Percentiles rank a stretch among this genome's conserved stretches.
These are phyloP conservation scores for Herpetospermum pedunculosum DNA, from an alignment of 306 rosid genomes.

Conservation along the genomic window DNA sequence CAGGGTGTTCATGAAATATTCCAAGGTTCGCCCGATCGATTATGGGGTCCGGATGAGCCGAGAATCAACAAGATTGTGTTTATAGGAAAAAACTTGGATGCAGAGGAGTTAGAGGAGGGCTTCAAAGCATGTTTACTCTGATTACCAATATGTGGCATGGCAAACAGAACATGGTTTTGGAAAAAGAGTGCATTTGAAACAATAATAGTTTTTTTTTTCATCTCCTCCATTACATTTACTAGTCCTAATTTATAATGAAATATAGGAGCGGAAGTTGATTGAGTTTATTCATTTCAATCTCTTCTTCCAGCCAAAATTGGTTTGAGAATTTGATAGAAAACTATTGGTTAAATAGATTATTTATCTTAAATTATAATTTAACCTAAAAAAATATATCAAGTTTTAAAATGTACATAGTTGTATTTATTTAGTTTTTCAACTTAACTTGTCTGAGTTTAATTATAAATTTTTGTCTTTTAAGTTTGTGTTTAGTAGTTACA, in stretches of 20 bases:
- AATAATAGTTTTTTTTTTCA: not conserved
- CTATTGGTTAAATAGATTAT: not conserved
- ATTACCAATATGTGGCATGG: slow-evolving; percentile 5
- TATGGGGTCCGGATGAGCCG: slow-evolving; percentile 74
- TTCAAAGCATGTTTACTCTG: slow-evolving; percentile 66
- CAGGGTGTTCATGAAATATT: slow-evolving; percentile 98
- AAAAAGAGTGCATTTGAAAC: not conserved
- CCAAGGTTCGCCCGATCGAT: slow-evolving; percentile 93
- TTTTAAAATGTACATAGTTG: too few species aligned
- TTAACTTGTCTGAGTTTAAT: too few species aligned
- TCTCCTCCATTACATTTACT: not conserved
- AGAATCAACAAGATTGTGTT: slow-evolving; percentile 84
- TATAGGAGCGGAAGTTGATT: not conserved
- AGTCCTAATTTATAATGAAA: not conserved
- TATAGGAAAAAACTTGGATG: slow-evolving; percentile 80
- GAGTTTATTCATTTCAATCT: not conserved
- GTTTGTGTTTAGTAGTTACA: too few species aligned
- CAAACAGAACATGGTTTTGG: not conserved
- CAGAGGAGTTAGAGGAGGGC: slow-evolving; percentile 65
- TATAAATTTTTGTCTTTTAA: too few species aligned
- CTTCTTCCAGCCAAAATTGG: not conserved
- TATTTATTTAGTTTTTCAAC: too few species aligned
- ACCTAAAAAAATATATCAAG: too few species aligned
- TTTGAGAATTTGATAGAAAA: not conserved
- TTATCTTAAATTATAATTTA: too few species aligned